phyloP scores from a whole-genome alignment of 352 stramenopile species.

The Phytopythium montanum region DNA sequence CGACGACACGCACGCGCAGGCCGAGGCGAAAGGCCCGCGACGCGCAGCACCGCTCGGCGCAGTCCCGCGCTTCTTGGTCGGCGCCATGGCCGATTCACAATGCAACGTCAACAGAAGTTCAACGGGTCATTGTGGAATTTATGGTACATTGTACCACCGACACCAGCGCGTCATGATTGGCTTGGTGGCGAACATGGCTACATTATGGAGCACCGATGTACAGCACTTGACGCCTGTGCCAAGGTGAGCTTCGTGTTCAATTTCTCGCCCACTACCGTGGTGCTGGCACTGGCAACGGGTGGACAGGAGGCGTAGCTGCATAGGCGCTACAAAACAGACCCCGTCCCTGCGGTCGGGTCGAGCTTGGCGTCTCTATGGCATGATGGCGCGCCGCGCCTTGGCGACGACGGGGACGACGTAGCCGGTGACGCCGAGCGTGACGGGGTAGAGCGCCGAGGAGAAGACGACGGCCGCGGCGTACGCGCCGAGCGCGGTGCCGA shows the following conservation, averaged over 20 bases:
- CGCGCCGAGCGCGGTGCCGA: constrained; percentile 66
- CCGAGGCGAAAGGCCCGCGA: background rate
- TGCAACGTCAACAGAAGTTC: background rate
- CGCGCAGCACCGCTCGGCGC: constrained; percentile 9
- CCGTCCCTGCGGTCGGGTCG: background rate
- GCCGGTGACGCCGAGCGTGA: constrained; percentile 70
- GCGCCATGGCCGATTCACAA: background rate
- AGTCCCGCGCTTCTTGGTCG: constrained; percentile 30
- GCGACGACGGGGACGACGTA: constrained; percentile 73
- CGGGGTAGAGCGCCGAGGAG: constrained; percentile 71
- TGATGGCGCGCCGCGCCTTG: constrained; percentile 45
- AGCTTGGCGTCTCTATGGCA: constrained; percentile 20
- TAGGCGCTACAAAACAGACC: too few relatives aligned
- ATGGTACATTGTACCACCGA: too few relatives aligned
- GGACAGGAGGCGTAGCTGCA: too few relatives aligned
- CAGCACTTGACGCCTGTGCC: too few relatives aligned
- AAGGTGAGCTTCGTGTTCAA: too few relatives aligned
- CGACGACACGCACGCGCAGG: constrained; percentile 28
- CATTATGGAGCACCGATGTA: too few relatives aligned
- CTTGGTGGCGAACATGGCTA: too few relatives aligned
- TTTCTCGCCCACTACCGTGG: too few relatives aligned
- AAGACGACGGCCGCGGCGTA: constrained; percentile 81
- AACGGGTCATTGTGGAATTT: background rate
- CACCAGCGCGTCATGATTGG: too few relatives aligned
- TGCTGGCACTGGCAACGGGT: too few relatives aligned